These are phyloP conservation scores for Irpex sp. DNA, from an alignment of 1,284 basidiomycete species.

Conservation along the genomic window DNA sequence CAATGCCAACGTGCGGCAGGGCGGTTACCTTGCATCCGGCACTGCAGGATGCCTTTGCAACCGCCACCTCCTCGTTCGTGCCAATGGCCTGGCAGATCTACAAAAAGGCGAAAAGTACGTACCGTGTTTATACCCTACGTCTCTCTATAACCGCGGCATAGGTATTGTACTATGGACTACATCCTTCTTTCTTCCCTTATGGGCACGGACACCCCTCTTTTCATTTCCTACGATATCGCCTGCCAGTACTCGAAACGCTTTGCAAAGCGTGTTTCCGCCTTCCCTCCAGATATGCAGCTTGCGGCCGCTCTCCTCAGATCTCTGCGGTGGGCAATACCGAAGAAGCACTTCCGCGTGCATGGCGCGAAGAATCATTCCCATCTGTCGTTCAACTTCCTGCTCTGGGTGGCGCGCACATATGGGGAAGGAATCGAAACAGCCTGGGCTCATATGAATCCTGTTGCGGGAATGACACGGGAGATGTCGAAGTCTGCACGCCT, in stretches of 20 bases:
- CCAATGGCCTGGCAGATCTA: constrained; percentile 20
- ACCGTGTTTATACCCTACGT: not conserved
- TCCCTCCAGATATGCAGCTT: constrained; percentile 6
- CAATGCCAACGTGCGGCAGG: not conserved
- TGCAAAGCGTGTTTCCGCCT: constrained; percentile 3
- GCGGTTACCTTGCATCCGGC: constrained; percentile 11
- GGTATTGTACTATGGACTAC: constrained; percentile 24
- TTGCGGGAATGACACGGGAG: constrained; percentile 11
- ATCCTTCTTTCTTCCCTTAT: constrained; percentile 14
- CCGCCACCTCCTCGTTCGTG: constrained; percentile 18
- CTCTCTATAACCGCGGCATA: constrained; percentile 3
- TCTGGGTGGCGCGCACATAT: constrained; percentile 11
- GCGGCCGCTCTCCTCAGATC: not conserved
- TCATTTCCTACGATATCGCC: constrained; percentile 21
- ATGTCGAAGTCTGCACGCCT: constrained; percentile 12
- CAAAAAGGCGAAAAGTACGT: constrained; percentile 22
- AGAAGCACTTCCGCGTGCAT: constrained; percentile 19
- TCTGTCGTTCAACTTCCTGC: constrained; percentile 18
- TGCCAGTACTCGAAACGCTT: constrained; percentile 20
- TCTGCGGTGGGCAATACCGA: constrained; percentile 17
- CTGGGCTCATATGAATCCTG: constrained; percentile 17
- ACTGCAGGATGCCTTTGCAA: constrained; percentile 18
- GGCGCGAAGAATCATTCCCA: constrained; percentile 10
- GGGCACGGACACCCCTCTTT: not conserved
- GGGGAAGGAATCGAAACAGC: constrained; percentile 20